Percentiles rank a stretch among this genome's conserved stretches.
phyloP scores from a whole-genome alignment of 2,329 filamentous ascomycete genomes.

The Fusarium hainanense region DNA sequence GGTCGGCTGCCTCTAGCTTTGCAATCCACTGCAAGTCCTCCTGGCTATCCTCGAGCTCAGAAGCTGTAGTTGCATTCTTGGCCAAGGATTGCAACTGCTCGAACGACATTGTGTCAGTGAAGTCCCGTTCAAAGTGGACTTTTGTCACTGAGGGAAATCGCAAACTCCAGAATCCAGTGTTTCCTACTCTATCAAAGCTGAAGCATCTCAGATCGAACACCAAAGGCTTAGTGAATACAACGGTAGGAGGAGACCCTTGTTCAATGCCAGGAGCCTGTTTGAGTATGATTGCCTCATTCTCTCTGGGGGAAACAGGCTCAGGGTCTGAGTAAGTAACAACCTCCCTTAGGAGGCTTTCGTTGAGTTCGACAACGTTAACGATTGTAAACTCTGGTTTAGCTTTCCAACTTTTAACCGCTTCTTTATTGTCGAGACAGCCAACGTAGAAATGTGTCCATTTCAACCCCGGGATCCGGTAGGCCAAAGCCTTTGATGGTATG shows the following conservation, averaged over 20 bases:
- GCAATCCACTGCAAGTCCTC: conserved; percentile 71
- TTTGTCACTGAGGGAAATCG: conserved; percentile 82
- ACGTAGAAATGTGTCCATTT: conserved; percentile 85
- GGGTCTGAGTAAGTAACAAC: conserved; percentile 63
- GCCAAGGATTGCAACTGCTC: conserved; percentile 76
- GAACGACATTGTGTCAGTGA: conserved; percentile 75
- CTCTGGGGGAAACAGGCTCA: conserved; percentile 51
- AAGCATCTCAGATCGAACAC: conserved; percentile 85
- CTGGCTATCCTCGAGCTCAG: conserved; percentile 65
- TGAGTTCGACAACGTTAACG: conserved; percentile 71
- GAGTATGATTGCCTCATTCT: conserved; percentile 58
- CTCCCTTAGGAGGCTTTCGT: conserved; percentile 60
- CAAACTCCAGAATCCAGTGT: conserved; percentile 77
- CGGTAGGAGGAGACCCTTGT: conserved; percentile 56
- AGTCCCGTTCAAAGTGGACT: conserved; percentile 79
- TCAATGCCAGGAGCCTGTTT: conserved; percentile 59
- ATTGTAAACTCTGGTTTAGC: conserved; percentile 72
- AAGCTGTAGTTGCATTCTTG: conserved; percentile 61
- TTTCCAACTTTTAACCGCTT: conserved; percentile 63
- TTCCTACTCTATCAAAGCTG: conserved; percentile 78
- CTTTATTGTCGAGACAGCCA: conserved; percentile 78
- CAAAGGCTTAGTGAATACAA: conserved; percentile 75
- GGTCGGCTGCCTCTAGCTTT: conserved; percentile 67
- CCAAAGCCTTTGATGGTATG: conserved; percentile 70
- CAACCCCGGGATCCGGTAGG: conserved; percentile 64